Conservation (phyloP, 148 eudicot genomes). For the Diospyros kaki region DNA sequence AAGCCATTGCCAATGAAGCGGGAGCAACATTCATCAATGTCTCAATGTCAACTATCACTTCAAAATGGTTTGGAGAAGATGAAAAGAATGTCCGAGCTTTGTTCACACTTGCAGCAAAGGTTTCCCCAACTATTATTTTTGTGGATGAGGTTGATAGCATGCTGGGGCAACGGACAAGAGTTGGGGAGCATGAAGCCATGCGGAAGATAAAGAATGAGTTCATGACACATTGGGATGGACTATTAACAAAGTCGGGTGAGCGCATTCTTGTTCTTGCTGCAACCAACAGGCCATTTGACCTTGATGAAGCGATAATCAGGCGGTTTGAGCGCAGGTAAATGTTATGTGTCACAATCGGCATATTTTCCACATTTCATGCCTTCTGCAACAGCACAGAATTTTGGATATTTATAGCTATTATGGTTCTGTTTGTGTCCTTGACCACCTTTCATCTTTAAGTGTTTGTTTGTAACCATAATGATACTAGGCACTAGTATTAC, state of each 20-base stretch:
- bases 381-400: neutral
- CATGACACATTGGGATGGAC: constrained; percentile 97
- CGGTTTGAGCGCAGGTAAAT: constrained; percentile 91
- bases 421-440: neutral
- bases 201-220: constrained; percentile 92
- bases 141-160: constrained; percentile 95
- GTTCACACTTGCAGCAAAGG: constrained; percentile 91
- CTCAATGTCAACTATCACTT: constrained; percentile 94
- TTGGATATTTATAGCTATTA: neutral
- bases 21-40: constrained; percentile 97
- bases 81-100: constrained; percentile 91
- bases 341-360: neutral
- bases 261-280: constrained; percentile 95
- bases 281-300: constrained; percentile 91
- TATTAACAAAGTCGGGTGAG: constrained; percentile 75
- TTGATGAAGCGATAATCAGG: constrained; percentile 91
- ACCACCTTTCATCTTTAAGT: neutral
- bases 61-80: constrained; percentile 98
- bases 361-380: neutral
- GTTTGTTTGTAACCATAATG: neutral
- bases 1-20: constrained; percentile 93
- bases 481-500: neutral
- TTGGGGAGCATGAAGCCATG: constrained; percentile 97
- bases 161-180: constrained; percentile 90
- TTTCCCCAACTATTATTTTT: constrained; percentile 79